Conservation (phyloP, 345 rosid genomes). For the Clausena lansium region DNA sequence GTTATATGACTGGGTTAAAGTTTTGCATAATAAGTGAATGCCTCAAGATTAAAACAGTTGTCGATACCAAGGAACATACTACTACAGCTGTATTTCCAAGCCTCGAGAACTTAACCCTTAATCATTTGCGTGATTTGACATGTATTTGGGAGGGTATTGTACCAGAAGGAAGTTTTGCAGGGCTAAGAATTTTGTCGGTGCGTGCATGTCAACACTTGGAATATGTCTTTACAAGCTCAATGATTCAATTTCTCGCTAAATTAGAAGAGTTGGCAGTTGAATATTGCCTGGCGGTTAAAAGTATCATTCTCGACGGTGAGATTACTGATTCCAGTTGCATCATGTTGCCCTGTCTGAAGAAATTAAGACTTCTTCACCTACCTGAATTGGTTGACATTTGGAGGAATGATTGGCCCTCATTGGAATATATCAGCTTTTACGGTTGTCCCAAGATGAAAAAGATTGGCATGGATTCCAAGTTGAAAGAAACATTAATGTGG, state of each 20-base stretch:
- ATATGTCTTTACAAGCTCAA: constrained; percentile 7
- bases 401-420: constrained; percentile 11
- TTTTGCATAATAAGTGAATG: constrained; percentile 24
- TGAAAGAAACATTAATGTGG: constrained; percentile 3
- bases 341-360: constrained; percentile 1
- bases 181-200: constrained; percentile 3
- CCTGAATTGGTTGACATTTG: constrained; percentile 13
- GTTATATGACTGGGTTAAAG: not conserved
- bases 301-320: not conserved
- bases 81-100: constrained; percentile 2
- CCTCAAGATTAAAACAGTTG: constrained; percentile 2
- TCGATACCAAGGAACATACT: not conserved
- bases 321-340: not conserved
- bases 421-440: constrained; percentile 17
- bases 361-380: constrained; percentile 10
- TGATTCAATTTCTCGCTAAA: constrained; percentile 4
- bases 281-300: constrained; percentile 7
- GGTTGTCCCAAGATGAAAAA: constrained; percentile 20
- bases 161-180: constrained; percentile 10
- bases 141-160: constrained; percentile 3
- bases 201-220: constrained; percentile 10
- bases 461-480: not conserved
- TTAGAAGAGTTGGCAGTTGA: constrained; percentile 20
- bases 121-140: constrained; percentile 20
- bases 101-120: constrained; percentile 16